Conservation (phyloP, 1,139 yeast genomes). For the Saccharomyces hybrid region DNA sequence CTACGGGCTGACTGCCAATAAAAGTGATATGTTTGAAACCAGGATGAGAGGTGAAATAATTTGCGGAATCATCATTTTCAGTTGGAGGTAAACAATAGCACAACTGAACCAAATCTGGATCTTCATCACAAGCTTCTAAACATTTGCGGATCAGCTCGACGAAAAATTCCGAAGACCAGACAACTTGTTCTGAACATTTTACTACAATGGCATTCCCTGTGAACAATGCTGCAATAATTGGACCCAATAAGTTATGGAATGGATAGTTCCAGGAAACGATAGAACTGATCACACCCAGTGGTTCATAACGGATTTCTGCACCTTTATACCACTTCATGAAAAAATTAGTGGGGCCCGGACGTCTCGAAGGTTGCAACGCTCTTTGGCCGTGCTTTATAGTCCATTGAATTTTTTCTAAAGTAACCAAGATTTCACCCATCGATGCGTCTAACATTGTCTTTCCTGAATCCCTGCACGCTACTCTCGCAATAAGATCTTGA, state of each 20-base stretch:
- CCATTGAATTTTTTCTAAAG: slow-evolving; percentile 90
- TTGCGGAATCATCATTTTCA: slow-evolving; percentile 75
- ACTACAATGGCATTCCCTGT: slow-evolving; percentile 87
- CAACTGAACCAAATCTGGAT: slow-evolving; percentile 77
- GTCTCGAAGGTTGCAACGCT: slow-evolving; percentile 58
- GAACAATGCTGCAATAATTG: slow-evolving; percentile 77
- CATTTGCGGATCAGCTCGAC: slow-evolving; percentile 63
- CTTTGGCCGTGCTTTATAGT: slow-evolving; percentile 72
- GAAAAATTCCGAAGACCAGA: slow-evolving; percentile 87
- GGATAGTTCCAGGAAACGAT: slow-evolving; percentile 97
- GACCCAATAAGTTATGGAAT: slow-evolving; percentile 86
- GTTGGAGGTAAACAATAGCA: slow-evolving; percentile 45
- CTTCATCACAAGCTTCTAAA: slow-evolving; percentile 61
- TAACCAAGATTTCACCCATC: slow-evolving; percentile 91
- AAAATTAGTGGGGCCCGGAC: slow-evolving; percentile 83
- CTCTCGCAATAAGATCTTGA: slow-evolving; percentile 80
- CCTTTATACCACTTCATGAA: slow-evolving; percentile 70
- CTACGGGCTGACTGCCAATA: slow-evolving; percentile 92
- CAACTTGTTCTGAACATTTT: slow-evolving; percentile 91
- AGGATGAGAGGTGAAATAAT: slow-evolving; percentile 74
- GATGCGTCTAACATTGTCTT: slow-evolving; percentile 93
- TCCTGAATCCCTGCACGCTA: slow-evolving; percentile 95
- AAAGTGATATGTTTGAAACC: slow-evolving; percentile 83
- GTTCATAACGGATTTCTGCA: slow-evolving; percentile 90
- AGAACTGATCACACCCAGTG: slow-evolving; percentile 83